Base-by-base conservation (phyloP, 164 flowering plant species). In the Liriodendron chinense region DNA sequence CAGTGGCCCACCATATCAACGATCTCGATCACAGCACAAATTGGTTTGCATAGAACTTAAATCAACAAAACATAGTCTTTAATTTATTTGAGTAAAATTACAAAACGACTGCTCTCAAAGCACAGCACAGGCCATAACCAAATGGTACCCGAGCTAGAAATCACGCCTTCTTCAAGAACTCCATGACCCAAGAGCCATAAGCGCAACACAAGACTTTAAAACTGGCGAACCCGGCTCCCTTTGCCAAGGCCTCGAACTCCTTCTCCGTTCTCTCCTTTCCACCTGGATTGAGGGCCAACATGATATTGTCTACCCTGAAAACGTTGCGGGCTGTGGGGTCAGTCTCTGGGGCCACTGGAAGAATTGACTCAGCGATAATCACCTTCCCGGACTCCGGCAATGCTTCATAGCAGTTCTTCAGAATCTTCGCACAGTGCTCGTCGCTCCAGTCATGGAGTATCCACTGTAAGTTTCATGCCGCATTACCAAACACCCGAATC, bases 381-480 rank as follows among this genome's bases (percentile, higher is more conserved):
- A 81, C 63, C 28, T 77, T 78, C 78, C 83, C 65, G 22, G 63
- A 28, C 43, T 63, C 78, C 13, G 83, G 78, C 2, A 85, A 78
- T 0, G 78, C 85, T 50, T 81, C 74, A 21, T 74, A 78, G 22
- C 78, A 78, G 67, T 82, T 79, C 65, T 78, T 48, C 64, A 81
- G 23, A 53, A 81, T 23, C 21, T 69, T 81, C 69, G 70, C 18
- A 48, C 81, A 78, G 6, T 72, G 34, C 16, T 74, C 83, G 43
- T 81, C 77, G 22, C 74, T 75, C 81, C 83, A 81, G 66, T 72
- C 73, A 48, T 78, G 83, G 25, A 78, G 71, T 49, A 81, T 69
- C 74, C 74, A 71, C 83, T 81, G 53, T 65, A 77, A 73, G 8
- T 69, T 22, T 16, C 20, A 72, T 34, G 43, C 43, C 3, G 43